A percentile compares a stretch with the other conserved stretches of the same genome.
phyloP scores from a whole-genome alignment of 2,329 filamentous ascomycete genomes.

The Atkinsonella texensis region DNA sequence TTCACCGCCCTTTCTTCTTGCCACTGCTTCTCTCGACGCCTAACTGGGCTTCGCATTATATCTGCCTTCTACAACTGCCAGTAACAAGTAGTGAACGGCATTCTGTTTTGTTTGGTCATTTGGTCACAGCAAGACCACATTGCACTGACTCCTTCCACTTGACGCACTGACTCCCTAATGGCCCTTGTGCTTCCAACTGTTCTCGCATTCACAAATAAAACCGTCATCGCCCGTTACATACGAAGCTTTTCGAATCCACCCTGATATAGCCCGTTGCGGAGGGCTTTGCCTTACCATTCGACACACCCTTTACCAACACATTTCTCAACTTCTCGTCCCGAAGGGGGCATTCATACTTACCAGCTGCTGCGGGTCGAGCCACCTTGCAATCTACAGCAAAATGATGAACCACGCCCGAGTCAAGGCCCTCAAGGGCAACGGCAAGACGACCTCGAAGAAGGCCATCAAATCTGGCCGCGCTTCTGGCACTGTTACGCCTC shows the following conservation, averaged over 20 bases:
- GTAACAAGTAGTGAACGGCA: not conserved
- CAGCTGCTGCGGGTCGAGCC: not conserved
- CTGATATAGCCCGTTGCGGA: not conserved
- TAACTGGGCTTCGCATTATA: not conserved
- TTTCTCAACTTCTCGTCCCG: too few species aligned
- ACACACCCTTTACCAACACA: not conserved
- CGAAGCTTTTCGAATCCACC: slow-evolving; percentile 1
- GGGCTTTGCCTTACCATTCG: not conserved
- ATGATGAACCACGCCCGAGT: slow-evolving; percentile 53
- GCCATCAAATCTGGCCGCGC: slow-evolving; percentile 45
- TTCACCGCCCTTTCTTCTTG: slow-evolving; percentile 1
- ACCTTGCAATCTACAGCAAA: not conserved
- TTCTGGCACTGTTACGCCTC: slow-evolving; percentile 45
- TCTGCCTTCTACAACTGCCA: not conserved
- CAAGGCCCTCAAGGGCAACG: slow-evolving; percentile 56
- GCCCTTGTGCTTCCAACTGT: slow-evolving; percentile 1
- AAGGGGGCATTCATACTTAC: not conserved
- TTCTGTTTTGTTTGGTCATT: not conserved
- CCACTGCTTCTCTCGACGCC: not conserved
- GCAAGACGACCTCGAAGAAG: slow-evolving; percentile 62
- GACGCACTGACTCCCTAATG: slow-evolving; percentile 1
- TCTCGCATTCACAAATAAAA: not conserved
- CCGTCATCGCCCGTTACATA: not conserved
- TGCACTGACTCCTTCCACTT: not conserved
- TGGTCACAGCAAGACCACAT: not conserved